Percentiles rank a stretch among this genome's conserved stretches.
These are phyloP conservation scores for Moniliella sp. DNA, from an alignment of 1,284 basidiomycete species.

Conservation along the genomic window DNA sequence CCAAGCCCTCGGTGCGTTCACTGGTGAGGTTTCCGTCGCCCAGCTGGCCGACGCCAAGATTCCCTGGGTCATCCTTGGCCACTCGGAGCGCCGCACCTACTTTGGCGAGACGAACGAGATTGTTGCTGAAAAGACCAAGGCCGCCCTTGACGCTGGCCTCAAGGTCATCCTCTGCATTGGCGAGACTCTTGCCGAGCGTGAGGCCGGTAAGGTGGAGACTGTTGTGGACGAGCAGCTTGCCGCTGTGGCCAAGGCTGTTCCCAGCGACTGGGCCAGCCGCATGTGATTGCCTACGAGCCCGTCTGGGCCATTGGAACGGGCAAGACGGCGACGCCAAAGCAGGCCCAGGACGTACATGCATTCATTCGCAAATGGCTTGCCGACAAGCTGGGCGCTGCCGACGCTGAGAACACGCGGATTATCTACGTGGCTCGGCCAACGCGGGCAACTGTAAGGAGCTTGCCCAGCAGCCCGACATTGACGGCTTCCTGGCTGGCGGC, in stretches of 20 bases:
- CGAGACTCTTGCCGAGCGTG: constrained; percentile 74
- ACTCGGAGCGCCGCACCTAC: constrained; percentile 81
- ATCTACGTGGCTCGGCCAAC: constrained; percentile 91
- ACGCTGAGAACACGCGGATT: constrained; percentile 61
- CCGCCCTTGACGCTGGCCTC: constrained; percentile 52
- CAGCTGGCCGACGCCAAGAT: constrained; percentile 68
- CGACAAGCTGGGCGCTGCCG: constrained; percentile 46
- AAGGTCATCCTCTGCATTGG: constrained; percentile 87
- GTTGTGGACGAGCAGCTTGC: constrained; percentile 67
- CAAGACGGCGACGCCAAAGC: constrained; percentile 68
- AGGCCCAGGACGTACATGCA: constrained; percentile 77
- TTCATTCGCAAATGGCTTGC: constrained; percentile 60
- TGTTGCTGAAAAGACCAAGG: constrained; percentile 59
- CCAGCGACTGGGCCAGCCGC: constrained; percentile 55
- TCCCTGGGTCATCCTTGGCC: constrained; percentile 85
- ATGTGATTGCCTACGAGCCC: constrained; percentile 63
- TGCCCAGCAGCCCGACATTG: constrained; percentile 72
- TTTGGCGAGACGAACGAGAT: constrained; percentile 69
- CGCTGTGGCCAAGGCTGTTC: constrained; percentile 47
- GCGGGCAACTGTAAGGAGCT: constrained; percentile 62
- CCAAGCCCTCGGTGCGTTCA: constrained; percentile 70
- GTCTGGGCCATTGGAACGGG: constrained; percentile 99
- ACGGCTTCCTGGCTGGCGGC: constrained; percentile 93
- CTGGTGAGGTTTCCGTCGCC: constrained; percentile 32
- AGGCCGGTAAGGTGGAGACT: constrained; percentile 52